phyloP scores from a whole-genome alignment of 2,329 filamentous ascomycete genomes.

The Paracorniculantispora psalliotae region DNA sequence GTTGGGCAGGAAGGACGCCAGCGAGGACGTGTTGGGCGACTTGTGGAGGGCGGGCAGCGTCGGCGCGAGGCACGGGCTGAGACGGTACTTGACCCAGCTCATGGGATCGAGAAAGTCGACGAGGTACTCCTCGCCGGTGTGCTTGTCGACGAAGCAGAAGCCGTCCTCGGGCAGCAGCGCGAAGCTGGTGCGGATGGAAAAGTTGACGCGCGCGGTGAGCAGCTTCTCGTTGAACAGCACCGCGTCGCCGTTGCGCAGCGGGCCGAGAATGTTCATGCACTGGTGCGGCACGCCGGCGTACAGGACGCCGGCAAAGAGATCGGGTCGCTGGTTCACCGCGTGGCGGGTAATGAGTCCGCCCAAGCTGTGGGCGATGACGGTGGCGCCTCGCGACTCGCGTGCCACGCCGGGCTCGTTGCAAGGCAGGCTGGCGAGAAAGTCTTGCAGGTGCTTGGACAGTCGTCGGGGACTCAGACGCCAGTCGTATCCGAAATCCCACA shows the following conservation, averaged over 20 bases:
- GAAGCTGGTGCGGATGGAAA: constrained; percentile 82
- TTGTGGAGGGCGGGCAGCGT: constrained; percentile 53
- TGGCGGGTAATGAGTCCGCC: constrained; percentile 85
- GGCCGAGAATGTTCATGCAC: constrained; percentile 88
- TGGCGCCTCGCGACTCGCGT: constrained; percentile 59
- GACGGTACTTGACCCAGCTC: constrained; percentile 72
- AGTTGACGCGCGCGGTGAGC: constrained; percentile 88
- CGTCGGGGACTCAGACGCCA: constrained; percentile 83
- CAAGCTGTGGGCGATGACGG: constrained; percentile 80
- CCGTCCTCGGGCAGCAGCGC: constrained; percentile 81
- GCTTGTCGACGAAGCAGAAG: constrained; percentile 78
- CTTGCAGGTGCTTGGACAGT: constrained; percentile 64
- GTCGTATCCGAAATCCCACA: constrained; percentile 92
- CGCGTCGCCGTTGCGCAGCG: constrained; percentile 85
- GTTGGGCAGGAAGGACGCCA: constrained; percentile 45
- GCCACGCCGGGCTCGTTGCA: constrained; percentile 60
- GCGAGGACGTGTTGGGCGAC: constrained; percentile 34
- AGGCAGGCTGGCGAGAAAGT: constrained; percentile 68
- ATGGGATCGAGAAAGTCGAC: constrained; percentile 79
- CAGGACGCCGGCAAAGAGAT: constrained; percentile 79
- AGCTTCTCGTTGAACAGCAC: constrained; percentile 86
- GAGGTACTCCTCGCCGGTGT: constrained; percentile 72
- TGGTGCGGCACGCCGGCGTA: constrained; percentile 81
- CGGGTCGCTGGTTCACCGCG: constrained; percentile 77
- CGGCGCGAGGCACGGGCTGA: constrained; percentile 71